Evolutionary conservation across 2,329 filamentous ascomycete genomes (phyloP).

Genomic region (Trichoderma sp.): DNA sequence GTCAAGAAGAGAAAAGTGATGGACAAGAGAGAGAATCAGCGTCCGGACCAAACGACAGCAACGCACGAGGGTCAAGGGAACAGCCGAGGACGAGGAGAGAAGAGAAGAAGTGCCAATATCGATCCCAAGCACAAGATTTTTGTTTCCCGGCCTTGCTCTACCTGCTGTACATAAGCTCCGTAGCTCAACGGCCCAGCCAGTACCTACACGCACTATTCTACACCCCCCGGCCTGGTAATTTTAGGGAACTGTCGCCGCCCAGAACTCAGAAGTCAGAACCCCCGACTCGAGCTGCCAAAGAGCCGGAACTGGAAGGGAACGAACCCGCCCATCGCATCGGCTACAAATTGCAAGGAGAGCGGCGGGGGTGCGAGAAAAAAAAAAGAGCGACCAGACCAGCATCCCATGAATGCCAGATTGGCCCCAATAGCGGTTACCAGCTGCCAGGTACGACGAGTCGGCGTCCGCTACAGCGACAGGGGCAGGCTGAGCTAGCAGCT

Average conservation of each 20-base stretch:
- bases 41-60: background rate
- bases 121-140: background rate
- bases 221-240: constrained; percentile 11
- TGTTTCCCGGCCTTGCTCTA: background rate
- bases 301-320: constrained; percentile 4
- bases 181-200: too few relatives aligned
- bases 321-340: constrained; percentile 23
- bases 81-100: background rate
- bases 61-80: background rate
- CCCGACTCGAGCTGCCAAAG: constrained; percentile 12
- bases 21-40: background rate
- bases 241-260: constrained; percentile 13
- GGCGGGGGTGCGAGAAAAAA: constrained; percentile 15
- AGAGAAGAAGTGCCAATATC: background rate
- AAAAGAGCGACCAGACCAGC: background rate
- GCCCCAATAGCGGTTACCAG: constrained; percentile 22
- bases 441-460: constrained; percentile 24
- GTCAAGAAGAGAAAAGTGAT: background rate
- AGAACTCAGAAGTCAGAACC: background rate
- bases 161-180: background rate
- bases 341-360: constrained; percentile 22
- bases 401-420: background rate
- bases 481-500: constrained; percentile 1
- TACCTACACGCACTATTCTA: background rate
- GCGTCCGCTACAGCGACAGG: constrained; percentile 19